Base-by-base conservation (phyloP, 495 filamentous ascomycete genomes). In the Aspergillus conjunctus region DNA sequence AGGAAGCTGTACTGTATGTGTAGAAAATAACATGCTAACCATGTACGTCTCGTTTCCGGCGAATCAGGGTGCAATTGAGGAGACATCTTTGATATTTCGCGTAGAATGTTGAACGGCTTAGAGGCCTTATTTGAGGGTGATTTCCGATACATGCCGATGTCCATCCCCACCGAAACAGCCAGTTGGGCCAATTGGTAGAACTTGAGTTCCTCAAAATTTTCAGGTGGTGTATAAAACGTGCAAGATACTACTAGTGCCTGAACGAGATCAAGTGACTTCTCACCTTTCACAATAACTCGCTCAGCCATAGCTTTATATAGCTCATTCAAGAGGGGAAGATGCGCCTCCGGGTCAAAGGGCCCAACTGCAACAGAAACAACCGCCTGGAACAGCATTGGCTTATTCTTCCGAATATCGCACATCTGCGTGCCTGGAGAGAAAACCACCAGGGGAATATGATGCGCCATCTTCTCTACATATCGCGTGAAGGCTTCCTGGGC, bases 121-220 rank as follows among this genome's bases (percentile, higher is more conserved):
- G 58, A 5, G 44, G 6, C 44, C 44, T 48, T 60, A 30, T 68
- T 69, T 14, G 62, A 58, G 50, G 54, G 49, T 3, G 66, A 61
- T 8, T 70, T 71, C 52, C 81, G 82, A 8, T 91, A 87, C 32
- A 98, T 81, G 0, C 92, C 93, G 43, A 97, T 81, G 68, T 98
- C 94, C 65, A 97, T 86, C 12, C 87, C 90, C 85, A 97, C 88
- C 39, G 89, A 78, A 33, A 91, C 89, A 7, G 92, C 91, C 53
- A 93, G 83, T 66, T 97, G 90, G 26, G 91, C 86, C 54, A 95
- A 78, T 73, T 93, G 90, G 71, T 95, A 95, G 68, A 93, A 96
- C 67, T 94, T 95, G 63, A 94, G 81, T 73, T 97, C 90, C 58
- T 96, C 91, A 51, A 87, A 89, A 56, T 88, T 81, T 54, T 93